These are phyloP conservation scores for Moesziomyces globuligerus DNA, from an alignment of 1,284 basidiomycete genomes.

Conservation along the genomic window DNA sequence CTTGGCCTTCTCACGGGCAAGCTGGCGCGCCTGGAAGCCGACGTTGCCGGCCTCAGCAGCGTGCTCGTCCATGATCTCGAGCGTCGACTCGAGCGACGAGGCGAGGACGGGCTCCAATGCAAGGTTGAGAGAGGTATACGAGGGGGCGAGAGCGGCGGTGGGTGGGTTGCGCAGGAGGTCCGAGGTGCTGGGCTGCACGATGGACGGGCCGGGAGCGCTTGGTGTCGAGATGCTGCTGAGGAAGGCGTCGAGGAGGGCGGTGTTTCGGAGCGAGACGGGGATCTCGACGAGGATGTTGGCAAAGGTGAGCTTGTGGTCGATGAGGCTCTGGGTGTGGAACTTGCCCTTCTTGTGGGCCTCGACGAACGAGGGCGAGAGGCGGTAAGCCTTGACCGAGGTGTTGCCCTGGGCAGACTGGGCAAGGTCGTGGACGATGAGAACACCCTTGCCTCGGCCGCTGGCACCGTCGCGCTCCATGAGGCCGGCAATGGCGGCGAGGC, in stretches of 20 bases:
- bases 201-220: constrained; percentile 63
- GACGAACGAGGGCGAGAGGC: constrained; percentile 83
- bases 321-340: constrained; percentile 84
- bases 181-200: constrained; percentile 53
- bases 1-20: constrained; percentile 84
- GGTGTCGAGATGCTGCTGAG: constrained; percentile 76
- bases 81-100: constrained; percentile 63
- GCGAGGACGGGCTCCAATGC: constrained; percentile 65
- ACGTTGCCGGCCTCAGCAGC: constrained; percentile 75
- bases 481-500: constrained; percentile 68
- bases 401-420: constrained; percentile 77
- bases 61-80: constrained; percentile 65
- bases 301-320: constrained; percentile 86
- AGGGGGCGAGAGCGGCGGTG: constrained; percentile 54
- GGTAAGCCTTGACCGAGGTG: constrained; percentile 89
- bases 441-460: constrained; percentile 61
- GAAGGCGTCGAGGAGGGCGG: constrained; percentile 86
- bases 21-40: constrained; percentile 89
- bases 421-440: constrained; percentile 65
- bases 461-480: constrained; percentile 65
- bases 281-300: constrained; percentile 89
- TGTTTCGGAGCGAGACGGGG: constrained; percentile 87
- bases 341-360: constrained; percentile 85
- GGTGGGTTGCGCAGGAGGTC: constrained; percentile 57
- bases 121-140: constrained; percentile 62